A percentile compares a stretch with the other conserved stretches of the same genome.
phyloP scores from a whole-genome alignment of 2,329 filamentous ascomycete species.

The Xylaria digitata region DNA sequence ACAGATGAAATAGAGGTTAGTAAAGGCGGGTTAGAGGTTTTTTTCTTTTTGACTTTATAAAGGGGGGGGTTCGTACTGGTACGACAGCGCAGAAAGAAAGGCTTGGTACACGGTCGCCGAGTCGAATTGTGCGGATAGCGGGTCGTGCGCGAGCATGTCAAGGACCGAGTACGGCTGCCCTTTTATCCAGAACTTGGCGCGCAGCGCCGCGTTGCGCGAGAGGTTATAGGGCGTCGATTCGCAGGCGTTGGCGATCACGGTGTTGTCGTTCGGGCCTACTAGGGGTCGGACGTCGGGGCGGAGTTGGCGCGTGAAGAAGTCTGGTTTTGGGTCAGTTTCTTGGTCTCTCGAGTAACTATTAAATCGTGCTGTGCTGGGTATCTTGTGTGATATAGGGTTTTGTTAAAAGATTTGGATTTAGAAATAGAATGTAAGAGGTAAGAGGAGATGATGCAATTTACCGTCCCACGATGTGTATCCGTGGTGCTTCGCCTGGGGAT shows the following conservation, averaged over 20 bases:
- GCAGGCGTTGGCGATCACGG: conserved; percentile 66
- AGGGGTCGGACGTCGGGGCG: conserved; percentile 61
- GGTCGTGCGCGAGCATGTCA: conserved; percentile 64
- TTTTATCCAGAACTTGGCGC: conserved; percentile 70
- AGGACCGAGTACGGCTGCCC: conserved; percentile 66
- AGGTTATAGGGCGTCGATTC: conserved; percentile 63
- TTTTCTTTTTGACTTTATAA: too few species aligned
- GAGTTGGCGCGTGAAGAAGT: conserved; percentile 69
- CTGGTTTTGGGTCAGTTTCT: conserved; percentile 27
- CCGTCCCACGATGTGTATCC: conserved; percentile 70
- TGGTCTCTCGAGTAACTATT: not conserved
- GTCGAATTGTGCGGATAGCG: conserved; percentile 59
- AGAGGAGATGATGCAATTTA: conserved; percentile 42
- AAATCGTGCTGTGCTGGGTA: not conserved
- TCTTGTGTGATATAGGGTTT: too few species aligned
- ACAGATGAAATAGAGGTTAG: not conserved
- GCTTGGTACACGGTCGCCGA: conserved; percentile 69
- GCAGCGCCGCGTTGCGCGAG: conserved; percentile 54
- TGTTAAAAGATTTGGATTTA: not conserved
- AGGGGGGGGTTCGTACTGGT: conserved; percentile 55
- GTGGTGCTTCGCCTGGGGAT: conserved; percentile 63
- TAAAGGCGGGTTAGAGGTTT: not conserved
- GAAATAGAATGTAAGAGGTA: too few species aligned
- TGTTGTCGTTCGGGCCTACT: conserved; percentile 58
- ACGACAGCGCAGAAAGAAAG: conserved; percentile 67